A percentile compares a stretch with the other conserved stretches of the same genome.
Evolutionary conservation across 495 filamentous ascomycete species (phyloP).

Genomic region (Penicillium ucsense): DNA sequence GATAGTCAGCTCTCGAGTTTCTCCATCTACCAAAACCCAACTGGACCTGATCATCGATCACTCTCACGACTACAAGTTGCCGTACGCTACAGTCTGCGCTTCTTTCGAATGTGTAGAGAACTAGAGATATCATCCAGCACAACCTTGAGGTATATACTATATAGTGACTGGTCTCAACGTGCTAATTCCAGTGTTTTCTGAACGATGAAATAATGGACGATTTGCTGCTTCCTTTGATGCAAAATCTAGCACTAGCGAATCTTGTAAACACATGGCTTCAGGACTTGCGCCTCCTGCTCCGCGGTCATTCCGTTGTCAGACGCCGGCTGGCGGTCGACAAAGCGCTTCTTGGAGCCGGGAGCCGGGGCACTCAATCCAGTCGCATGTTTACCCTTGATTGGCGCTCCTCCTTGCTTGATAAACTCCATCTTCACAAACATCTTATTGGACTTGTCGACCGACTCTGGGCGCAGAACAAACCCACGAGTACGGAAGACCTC

Average conservation of each 20-base stretch:
- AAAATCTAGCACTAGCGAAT: conserved; percentile 46
- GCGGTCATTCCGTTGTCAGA: conserved; percentile 41
- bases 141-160: too few relatives aligned
- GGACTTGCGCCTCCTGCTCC: conserved; percentile 53
- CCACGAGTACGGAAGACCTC: conserved; percentile 69
- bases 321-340: conserved; percentile 44
- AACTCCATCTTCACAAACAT: conserved; percentile 99
- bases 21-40: too few relatives aligned
- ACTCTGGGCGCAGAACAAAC: conserved; percentile 56
- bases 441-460: conserved; percentile 76
- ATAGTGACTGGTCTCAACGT: too few relatives aligned
- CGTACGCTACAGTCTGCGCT: too few relatives aligned
- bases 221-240: not conserved
- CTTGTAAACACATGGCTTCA: conserved; percentile 98
- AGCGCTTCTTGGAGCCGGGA: conserved; percentile 45
- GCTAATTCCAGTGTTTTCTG: too few relatives aligned
- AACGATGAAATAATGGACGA: too few relatives aligned
- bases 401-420: conserved; percentile 59
- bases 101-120: too few relatives aligned
- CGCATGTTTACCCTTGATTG: conserved; percentile 60
- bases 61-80: too few relatives aligned
- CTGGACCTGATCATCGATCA: too few relatives aligned
- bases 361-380: conserved; percentile 26
- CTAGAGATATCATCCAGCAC: too few relatives aligned
- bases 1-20: too few relatives aligned